Percentiles rank a stretch among this genome's conserved stretches.
phyloP scores from a whole-genome alignment of 495 filamentous ascomycete genomes.

The Collariella sp. region DNA sequence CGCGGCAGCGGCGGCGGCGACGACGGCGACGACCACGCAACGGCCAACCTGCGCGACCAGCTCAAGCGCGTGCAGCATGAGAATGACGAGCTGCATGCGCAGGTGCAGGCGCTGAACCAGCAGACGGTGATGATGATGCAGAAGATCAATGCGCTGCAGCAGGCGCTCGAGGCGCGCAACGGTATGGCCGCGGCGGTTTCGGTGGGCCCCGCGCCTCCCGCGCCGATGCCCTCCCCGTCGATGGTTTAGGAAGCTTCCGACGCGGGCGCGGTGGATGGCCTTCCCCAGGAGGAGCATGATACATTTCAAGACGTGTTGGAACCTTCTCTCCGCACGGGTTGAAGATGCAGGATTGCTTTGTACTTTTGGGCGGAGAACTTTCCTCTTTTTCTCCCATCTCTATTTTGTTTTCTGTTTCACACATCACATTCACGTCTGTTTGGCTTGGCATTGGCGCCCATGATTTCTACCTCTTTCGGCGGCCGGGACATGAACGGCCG shows the following conservation, averaged over 20 bases:
- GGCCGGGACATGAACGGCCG: neutral
- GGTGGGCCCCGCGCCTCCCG: neutral
- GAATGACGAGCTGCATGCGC: constrained; percentile 30
- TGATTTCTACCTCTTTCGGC: constrained; percentile 9
- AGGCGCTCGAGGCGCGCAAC: constrained; percentile 10
- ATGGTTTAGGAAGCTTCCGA: constrained; percentile 19
- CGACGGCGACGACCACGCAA: constrained; percentile 4
- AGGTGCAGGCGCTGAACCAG: constrained; percentile 24
- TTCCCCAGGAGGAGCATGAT: neutral
- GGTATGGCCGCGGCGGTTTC: constrained; percentile 3
- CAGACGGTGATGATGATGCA: constrained; percentile 26
- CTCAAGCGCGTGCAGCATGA: constrained; percentile 31
- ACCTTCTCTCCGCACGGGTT: neutral
- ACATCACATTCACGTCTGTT: neutral
- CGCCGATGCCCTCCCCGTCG: constrained; percentile 8
- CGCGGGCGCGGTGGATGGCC: neutral
- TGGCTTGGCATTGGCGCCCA: constrained; percentile 9
- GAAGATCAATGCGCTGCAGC: constrained; percentile 20
- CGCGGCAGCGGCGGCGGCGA: constrained; percentile 19
- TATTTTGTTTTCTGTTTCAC: constrained; percentile 4
- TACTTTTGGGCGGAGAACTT: neutral
- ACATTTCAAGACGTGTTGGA: neutral
- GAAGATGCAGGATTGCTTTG: neutral
- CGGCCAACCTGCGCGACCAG: constrained; percentile 29
- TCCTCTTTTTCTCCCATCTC: neutral